Conservation (phyloP, 164 flowering plant genomes). For the Vitis labrusca region DNA sequence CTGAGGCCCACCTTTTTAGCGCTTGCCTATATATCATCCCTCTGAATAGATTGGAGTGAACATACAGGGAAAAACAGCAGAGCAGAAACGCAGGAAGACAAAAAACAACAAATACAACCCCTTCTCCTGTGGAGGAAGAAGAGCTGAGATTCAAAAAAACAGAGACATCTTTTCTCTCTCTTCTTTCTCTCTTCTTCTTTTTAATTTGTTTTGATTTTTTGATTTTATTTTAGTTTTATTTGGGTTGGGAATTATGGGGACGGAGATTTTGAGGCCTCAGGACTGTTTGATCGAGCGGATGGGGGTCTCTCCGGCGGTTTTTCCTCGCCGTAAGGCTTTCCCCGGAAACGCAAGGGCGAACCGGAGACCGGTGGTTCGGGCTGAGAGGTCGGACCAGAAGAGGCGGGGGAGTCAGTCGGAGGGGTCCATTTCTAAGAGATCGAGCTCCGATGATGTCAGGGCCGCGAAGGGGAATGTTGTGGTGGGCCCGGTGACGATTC, state of each 20-base stretch:
- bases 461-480: constrained; percentile 8
- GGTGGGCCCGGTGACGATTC: constrained; percentile 39
- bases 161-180: constrained; percentile 21
- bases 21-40: no score
- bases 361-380: constrained; percentile 24
- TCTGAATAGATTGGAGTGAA: no score
- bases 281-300: constrained; percentile 30
- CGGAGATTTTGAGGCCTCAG: constrained; percentile 47
- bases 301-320: constrained; percentile 20
- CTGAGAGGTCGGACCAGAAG: constrained; percentile 14
- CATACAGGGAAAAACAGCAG: not conserved
- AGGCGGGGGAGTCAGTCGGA: constrained; percentile 15
- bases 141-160: not conserved
- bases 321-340: constrained; percentile 25
- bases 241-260: constrained; percentile 33
- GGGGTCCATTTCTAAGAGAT: constrained; percentile 26
- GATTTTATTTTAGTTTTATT: no score
- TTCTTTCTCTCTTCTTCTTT: constrained; percentile 4
- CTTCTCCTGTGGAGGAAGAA: constrained; percentile 3
- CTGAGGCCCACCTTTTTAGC: not conserved
- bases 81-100: not conserved
- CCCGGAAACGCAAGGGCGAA: not conserved
- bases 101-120: not conserved
- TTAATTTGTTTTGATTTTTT: not conserved
- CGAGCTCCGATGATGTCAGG: constrained; percentile 25